These are phyloP conservation scores for Hemisphaericaspora xylanilytica DNA, from an alignment of 1,139 yeast genomes.

Conservation along the genomic window DNA sequence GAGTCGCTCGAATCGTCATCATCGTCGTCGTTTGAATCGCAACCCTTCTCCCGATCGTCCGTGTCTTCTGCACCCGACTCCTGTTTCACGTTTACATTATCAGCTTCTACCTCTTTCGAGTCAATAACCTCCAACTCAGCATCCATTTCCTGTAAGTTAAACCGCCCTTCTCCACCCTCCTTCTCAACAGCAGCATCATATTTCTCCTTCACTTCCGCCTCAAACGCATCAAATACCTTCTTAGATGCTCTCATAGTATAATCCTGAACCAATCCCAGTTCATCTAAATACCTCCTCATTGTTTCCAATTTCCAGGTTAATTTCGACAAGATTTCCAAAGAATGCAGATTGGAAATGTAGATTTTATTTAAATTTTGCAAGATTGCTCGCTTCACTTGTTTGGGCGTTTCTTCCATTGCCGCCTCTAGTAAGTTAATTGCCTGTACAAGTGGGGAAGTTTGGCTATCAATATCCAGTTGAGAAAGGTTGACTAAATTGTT, in stretches of 20 bases:
- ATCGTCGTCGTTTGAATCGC: too few relatives aligned
- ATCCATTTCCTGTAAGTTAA: constrained; percentile 15
- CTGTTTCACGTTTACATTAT: constrained; percentile 9
- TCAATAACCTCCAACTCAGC: constrained; percentile 10
- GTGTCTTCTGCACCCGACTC: constrained; percentile 8
- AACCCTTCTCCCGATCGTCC: constrained; percentile 2
- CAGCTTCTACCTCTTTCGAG: constrained; percentile 10
- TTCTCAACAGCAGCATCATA: constrained; percentile 26
- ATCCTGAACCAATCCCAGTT: constrained; percentile 25
- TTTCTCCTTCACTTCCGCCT: constrained; percentile 25
- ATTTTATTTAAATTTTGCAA: constrained; percentile 54
- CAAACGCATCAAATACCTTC: constrained; percentile 49
- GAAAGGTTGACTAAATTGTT: constrained; percentile 55
- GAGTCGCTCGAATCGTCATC: too few relatives aligned
- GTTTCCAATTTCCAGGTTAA: constrained; percentile 34
- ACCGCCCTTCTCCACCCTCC: constrained; percentile 17
- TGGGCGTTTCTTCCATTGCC: constrained; percentile 51
- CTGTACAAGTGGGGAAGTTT: constrained; percentile 57
- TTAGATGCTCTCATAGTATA: constrained; percentile 35
- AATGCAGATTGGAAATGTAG: constrained; percentile 28
- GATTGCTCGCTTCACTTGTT: constrained; percentile 54
- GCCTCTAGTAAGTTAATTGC: constrained; percentile 55
- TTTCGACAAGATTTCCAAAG: constrained; percentile 30
- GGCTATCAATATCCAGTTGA: constrained; percentile 37
- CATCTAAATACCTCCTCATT: constrained; percentile 28